Evolutionary conservation across 2,329 filamentous ascomycete species (phyloP), one percentile per base, ranked within the genome.

Genomic region (Aspergillus candidus): DNA sequence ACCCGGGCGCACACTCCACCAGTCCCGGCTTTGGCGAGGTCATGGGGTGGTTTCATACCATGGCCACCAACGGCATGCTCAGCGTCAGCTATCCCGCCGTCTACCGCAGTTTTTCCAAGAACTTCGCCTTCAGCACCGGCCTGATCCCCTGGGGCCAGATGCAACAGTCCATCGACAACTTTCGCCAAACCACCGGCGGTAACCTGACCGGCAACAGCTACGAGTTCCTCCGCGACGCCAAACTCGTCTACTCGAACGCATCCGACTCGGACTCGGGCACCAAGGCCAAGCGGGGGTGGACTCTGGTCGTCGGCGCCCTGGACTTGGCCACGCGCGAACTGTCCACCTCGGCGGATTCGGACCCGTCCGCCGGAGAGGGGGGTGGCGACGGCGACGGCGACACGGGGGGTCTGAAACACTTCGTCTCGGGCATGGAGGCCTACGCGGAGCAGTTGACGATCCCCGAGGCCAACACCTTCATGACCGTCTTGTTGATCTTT

Each of bases 21-120:
- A 93, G 88, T 56, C 93, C 93, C 18, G 87, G 84, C 41, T 96
- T 97, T 63, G 77, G 76, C 35, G 88, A 96, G 60, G 82, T 94
- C 38, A 78, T 95, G 54, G 82, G 84, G 49, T 94, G 87, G 80
- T 95, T 97, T 67, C 90, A 97, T 68, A 84, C 85, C 39, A 86
- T 97, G 75, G 89, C 93, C 22, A 85, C 93, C 73, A 96, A 93
- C 67, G 90, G 93, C 53, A 97, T 97, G 93, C 76, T 95, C 64
- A 94, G 87, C 47, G 90, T 94, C 57, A 80, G 83, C 57, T 89
- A 95, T 55, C 93, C 93, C 4, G 74, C 80, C 31, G 82, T 97
- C 32, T 97, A 97, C 71, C 81, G 83, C 55, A 91, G 83, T 64
- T 98, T 95, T 68, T 74, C 85, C 50, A 87, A 87, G 71, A 97